Base-by-base conservation (phyloP, 179 eudicot species). In the Drosera spatulata region DNA sequence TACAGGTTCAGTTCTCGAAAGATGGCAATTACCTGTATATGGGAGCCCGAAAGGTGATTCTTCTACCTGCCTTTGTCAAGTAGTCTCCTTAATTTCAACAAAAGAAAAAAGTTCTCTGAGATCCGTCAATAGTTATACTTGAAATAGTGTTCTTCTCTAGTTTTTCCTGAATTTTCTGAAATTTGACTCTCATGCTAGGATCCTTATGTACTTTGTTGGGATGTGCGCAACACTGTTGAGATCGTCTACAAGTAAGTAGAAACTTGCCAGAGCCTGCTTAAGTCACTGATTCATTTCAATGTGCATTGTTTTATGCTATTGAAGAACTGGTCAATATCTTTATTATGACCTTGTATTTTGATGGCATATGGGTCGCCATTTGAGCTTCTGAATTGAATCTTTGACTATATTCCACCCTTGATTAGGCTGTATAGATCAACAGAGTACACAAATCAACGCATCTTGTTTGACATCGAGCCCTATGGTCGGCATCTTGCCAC, bases 171-270 rank as follows among this genome's bases (percentile, higher is more conserved):
- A 22, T 22, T 22, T 22, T 38, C 12, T 39, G 44, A 37, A 41
- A 46, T 63, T 69, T 64, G 12, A 45, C 52, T 46, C 58, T 47
- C 14, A 22, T 51, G 69, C 56, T 54, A 94, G 99, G 99, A 94
- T 66, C 99, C 99, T 37, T 87, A 90, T 63, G 84, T 94, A 53
- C 77, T 94, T 64, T 94, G 99, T 91, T 94, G 99, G 99, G 99
- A 94, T 71, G 68, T 90, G 58, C 95, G 99, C 59, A 94, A 94
- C 68, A 79, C 96, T n/a, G 88, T 80, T 65, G 96, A 86, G 48
- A 80, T 81, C 63, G 91, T 94, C 62, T 90, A 85, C 83, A 94
- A 94, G 99, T 94, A 83, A 67, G 97, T 68, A 64, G 41, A 13
- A 59, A 53, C 33, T 41, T 33, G 43, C 46, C 44, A 9, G 12